Evolutionary conservation across 1,139 yeast species (phyloP), one percentile per base, ranked within the genome.

Genomic region (Taiozyma sp.): DNA sequence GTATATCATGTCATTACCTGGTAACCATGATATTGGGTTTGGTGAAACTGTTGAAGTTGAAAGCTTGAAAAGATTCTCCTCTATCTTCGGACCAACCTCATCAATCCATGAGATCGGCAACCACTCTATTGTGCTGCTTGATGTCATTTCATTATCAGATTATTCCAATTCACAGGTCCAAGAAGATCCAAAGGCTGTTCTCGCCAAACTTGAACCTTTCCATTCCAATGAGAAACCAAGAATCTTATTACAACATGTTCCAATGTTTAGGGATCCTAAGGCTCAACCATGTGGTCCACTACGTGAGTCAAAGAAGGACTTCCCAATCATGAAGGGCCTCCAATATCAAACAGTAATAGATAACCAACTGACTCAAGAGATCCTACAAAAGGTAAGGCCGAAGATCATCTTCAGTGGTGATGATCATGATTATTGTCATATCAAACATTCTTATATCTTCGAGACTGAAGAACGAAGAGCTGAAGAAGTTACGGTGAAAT

Each of bases 1-100:
- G 32, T 80, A 81, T 4, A 71, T 81, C 57, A 74, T 78, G 61
- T 79, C 84, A 2, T 69, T 93, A 13, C 97, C 98, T 0, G 99
- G 99, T 2, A 93, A 93, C 64, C 99, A 93, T 66, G 99, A 93
- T 66, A 89, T 93, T 58, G 99, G 99, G 0, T 92, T 87, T 66
- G 96, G 96, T 38, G 79, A 83, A 52, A 80, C 84, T 1, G 75
- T 80, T 8, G 73, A 79, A 13, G 79, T 78, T 29, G 68, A 73
- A 3, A 79, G 84, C 30, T 67, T 78, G 47, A 70, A 80, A 32
- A 73, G 98, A 57, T 93, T 92, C 68, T 70, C 78, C 24, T 72
- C 84, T 2, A 79, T 76, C 63, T 92, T 90, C 66, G 99, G 99
- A 3, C 83, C 74, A 46, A 68, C 84, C 4, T 75, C 86, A 10